Conservation (phyloP, 495 filamentous ascomycete genomes). For the Podospora sp. region DNA sequence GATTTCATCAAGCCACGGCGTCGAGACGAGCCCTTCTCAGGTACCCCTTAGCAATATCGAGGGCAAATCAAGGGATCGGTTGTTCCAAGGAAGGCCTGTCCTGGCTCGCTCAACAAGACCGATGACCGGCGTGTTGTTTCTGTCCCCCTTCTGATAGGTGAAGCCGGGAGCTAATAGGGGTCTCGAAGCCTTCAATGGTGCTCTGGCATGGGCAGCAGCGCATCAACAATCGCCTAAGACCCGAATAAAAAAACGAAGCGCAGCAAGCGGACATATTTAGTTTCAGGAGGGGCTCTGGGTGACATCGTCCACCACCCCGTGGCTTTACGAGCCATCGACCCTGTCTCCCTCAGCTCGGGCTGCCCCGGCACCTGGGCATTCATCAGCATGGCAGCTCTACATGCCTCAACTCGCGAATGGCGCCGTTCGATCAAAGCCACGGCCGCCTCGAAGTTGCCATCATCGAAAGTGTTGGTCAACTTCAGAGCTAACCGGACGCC, state of each 20-base stretch:
- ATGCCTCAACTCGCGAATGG: slow-evolving; percentile 4
- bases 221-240: background rate
- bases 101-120: background rate
- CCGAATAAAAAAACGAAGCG: slow-evolving; percentile 7
- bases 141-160: background rate
- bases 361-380: background rate
- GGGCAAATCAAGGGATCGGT: background rate
- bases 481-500: background rate
- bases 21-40: background rate
- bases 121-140: background rate
- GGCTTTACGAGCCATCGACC: background rate
- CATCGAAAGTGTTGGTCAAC: background rate
- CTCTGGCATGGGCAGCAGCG: background rate
- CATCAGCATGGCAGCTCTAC: background rate
- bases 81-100: background rate
- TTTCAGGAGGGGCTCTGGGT: background rate
- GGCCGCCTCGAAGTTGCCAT: background rate
- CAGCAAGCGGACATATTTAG: slow-evolving; percentile 9
- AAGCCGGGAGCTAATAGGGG: background rate
- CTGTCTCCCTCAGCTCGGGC: background rate
- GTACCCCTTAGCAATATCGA: background rate
- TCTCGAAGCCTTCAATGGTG: background rate
- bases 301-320: slow-evolving; percentile 8
- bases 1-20: slow-evolving; percentile 6
- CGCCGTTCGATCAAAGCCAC: background rate